Evolutionary conservation across 306 rosid genomes (phyloP).

Genomic region (Inga laurina): DNA sequence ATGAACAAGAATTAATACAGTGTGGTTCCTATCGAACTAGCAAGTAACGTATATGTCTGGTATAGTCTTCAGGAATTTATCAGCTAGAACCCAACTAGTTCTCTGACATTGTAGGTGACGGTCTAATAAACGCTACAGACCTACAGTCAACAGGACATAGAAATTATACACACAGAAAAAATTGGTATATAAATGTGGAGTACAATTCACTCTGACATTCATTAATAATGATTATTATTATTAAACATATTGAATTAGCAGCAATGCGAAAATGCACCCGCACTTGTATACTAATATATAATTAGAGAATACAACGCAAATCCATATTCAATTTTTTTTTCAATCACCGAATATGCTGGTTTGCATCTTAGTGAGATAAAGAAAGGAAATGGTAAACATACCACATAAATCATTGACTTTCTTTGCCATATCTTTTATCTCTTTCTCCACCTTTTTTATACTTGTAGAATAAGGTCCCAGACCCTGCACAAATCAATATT

Average conservation of each 20-base stretch:
- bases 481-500: slow-evolving; percentile 58
- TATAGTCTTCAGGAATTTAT: background rate
- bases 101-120: background rate
- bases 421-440: slow-evolving; percentile 96
- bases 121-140: background rate
- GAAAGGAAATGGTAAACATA: slow-evolving; percentile 28
- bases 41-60: background rate
- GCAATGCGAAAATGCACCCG: background rate
- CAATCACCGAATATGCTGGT: background rate
- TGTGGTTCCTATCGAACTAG: background rate
- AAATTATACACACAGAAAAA: background rate
- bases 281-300: background rate
- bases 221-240: background rate
- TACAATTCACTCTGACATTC: background rate
- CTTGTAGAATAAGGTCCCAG: slow-evolving; percentile 90
- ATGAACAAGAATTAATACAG: background rate
- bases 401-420: slow-evolving; percentile 94
- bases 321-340: background rate
- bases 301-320: background rate
- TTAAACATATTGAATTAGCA: background rate
- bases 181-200: background rate
- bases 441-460: slow-evolving; percentile 88
- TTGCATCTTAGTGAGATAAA: slow-evolving; percentile 10
- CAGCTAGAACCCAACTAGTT: background rate
- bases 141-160: background rate